Base-by-base conservation (phyloP, 2,329 filamentous ascomycete genomes). In the Xylaria sp. region DNA sequence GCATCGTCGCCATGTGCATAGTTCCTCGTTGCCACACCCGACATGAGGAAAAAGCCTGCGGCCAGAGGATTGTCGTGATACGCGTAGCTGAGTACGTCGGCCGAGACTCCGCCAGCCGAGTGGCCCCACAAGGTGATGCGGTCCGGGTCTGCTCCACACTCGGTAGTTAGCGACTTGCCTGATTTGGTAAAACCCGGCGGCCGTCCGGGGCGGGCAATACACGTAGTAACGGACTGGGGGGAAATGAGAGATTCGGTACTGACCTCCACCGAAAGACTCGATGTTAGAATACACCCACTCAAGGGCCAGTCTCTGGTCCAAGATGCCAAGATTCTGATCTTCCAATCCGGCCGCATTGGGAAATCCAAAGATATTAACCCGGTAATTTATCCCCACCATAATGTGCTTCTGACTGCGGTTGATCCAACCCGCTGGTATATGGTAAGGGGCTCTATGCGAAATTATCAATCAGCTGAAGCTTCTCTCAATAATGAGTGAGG, bases 241-340 rank as follows among this genome's bases (percentile, higher is more conserved):
- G 29, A 34, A 34, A 13, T 34, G 9, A 34, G 16, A 7, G 29
- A 34, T 6, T 13, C 9, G 29, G 11, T 13, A 34, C 29, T 34
- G 29, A 34, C 29, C 65, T 13, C 72, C 72, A 6, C 72, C 71
- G 24, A 74, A 74, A 4, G 61, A 62, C 17, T 58, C 61, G 21
- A 75, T 72, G 22, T 75, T 74, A 2, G 66, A 61, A 24, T 67
- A 61, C 1, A 72, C 63, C 72, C 71, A 74, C 46, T 72, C 66
- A 0, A 74, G 49, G 4, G 73, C 73, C 4, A 73, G 59, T 11
- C 73, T 65, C 49, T 70, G 68, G 38, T 72, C 70, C 0, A 69
- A 60, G 4, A 71, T 57, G 1, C 67, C 67, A 9, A 71, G 54
- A 20, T 72, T 69, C 26, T 72, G 66, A 8, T 66, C 62, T 11